These are phyloP conservation scores for Prillingera fragicola DNA, from an alignment of 1,284 basidiomycete species.

Conservation along the genomic window DNA sequence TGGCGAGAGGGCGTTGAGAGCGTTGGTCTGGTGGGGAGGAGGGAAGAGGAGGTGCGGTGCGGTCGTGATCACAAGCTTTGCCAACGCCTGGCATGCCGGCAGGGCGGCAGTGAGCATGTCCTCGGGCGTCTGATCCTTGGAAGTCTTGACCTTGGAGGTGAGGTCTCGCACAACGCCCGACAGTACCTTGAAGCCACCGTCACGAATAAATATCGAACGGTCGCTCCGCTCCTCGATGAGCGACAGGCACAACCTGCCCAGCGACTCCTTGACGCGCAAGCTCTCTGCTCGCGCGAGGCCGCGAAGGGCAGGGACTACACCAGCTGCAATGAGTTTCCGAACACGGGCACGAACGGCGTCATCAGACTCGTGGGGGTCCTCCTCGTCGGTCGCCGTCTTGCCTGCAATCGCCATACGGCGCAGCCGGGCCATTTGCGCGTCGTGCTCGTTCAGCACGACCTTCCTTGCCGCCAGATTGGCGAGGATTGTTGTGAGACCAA, in stretches of 20 bases:
- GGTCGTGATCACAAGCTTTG: constrained; percentile 86
- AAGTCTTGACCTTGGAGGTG: constrained; percentile 5
- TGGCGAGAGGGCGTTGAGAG: constrained; percentile 74
- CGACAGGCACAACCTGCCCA: constrained; percentile 59
- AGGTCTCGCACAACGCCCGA: constrained; percentile 54
- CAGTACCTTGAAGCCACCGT: constrained; percentile 73
- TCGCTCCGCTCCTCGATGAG: constrained; percentile 70
- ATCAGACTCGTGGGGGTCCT: constrained; percentile 53
- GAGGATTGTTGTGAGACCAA: constrained; percentile 68
- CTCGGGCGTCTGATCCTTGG: constrained; percentile 12
- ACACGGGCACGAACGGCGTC: constrained; percentile 59
- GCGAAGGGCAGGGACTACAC: constrained; percentile 60
- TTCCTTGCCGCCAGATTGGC: constrained; percentile 66
- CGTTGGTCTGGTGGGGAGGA: constrained; percentile 57
- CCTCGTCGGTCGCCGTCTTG: constrained; percentile 44
- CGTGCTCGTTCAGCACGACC: constrained; percentile 66
- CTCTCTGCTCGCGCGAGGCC: constrained; percentile 53
- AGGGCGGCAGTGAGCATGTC: too few relatives aligned
- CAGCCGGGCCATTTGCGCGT: constrained; percentile 70
- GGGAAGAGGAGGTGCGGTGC: constrained; percentile 86
- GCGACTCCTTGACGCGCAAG: constrained; percentile 48
- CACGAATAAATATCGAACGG: constrained; percentile 72
- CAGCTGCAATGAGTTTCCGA: constrained; percentile 51
- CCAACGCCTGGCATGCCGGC: constrained; percentile 75
- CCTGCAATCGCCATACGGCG: constrained; percentile 59